Conservation (phyloP, 2,329 filamentous ascomycete genomes). For the Decorospora gaudefroyi region DNA sequence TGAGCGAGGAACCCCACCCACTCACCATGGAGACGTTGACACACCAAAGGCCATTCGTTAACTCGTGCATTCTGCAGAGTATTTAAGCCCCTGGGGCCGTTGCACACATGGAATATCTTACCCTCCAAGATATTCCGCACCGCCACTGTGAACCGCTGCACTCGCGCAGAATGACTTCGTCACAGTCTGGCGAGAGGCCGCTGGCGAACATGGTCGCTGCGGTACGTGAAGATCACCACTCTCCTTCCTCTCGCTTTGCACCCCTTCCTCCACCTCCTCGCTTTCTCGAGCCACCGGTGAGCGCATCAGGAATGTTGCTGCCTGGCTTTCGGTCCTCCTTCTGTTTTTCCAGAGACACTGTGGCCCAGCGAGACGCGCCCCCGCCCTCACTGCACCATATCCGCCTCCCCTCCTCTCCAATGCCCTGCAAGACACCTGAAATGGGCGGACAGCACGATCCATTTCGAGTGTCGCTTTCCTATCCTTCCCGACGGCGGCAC, state of each 20-base stretch:
- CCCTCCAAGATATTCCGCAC: constrained; percentile 47
- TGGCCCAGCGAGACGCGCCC: background rate
- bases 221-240: constrained; percentile 30
- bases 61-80: constrained; percentile 11
- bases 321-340: constrained; percentile 6
- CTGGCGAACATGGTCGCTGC: constrained; percentile 34
- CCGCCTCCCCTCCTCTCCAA: background rate
- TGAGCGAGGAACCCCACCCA: constrained; percentile 4
- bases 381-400: background rate
- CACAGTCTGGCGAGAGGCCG: constrained; percentile 29
- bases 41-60: constrained; percentile 3
- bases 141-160: constrained; percentile 37
- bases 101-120: constrained; percentile 45
- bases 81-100: constrained; percentile 14
- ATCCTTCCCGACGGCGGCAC: background rate
- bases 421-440: background rate
- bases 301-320: background rate
- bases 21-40: constrained; percentile 12
- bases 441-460: too few species aligned
- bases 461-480: background rate
- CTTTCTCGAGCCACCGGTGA: constrained; percentile 5
- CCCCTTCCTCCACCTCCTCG: constrained; percentile 1
- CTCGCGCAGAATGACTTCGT: constrained; percentile 37
- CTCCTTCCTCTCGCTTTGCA: constrained; percentile 11
- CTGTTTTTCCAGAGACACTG: background rate